phyloP scores from a whole-genome alignment of 805 yeast species.

The Starmerella bombicola region DNA sequence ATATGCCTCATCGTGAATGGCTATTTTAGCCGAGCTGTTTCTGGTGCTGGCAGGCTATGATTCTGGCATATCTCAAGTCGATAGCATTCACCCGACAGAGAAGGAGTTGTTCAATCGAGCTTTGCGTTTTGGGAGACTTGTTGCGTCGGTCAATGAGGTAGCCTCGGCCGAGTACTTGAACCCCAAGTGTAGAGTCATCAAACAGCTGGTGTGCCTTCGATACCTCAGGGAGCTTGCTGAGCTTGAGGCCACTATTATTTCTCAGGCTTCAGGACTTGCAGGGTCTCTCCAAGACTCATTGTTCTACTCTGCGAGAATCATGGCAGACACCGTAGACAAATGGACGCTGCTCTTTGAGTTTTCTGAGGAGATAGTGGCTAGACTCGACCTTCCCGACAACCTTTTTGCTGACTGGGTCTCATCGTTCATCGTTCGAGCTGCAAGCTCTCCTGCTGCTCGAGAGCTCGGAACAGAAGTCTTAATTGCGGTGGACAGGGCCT shows the following conservation, averaged over 20 bases:
- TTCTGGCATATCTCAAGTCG: background rate
- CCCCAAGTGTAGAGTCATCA: constrained; percentile 7
- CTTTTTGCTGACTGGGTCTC: background rate
- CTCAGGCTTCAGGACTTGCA: background rate
- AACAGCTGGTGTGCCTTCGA: background rate
- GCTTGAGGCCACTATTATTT: background rate
- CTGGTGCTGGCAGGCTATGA: constrained; percentile 14
- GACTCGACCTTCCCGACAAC: background rate
- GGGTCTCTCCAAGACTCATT: background rate
- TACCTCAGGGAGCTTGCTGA: constrained; percentile 8
- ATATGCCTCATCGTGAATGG: constrained; percentile 7
- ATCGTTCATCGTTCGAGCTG: background rate
- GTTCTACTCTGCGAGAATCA: background rate
- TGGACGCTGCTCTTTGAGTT: constrained; percentile 3
- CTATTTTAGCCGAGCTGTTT: constrained; percentile 11
- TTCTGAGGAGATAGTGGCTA: background rate
- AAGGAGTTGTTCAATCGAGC: constrained; percentile 6
- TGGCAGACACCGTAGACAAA: constrained; percentile 8
- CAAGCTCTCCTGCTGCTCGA: background rate
- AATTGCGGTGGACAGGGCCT: background rate
- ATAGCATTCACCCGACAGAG: constrained; percentile 11
- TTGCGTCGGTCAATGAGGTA: background rate
- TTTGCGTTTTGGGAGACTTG: constrained; percentile 5
- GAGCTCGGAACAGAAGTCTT: background rate
- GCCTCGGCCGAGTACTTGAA: background rate